These are phyloP conservation scores for Chenopodium album DNA, from an alignment of 148 eudicot genomes.

Conservation along the genomic window DNA sequence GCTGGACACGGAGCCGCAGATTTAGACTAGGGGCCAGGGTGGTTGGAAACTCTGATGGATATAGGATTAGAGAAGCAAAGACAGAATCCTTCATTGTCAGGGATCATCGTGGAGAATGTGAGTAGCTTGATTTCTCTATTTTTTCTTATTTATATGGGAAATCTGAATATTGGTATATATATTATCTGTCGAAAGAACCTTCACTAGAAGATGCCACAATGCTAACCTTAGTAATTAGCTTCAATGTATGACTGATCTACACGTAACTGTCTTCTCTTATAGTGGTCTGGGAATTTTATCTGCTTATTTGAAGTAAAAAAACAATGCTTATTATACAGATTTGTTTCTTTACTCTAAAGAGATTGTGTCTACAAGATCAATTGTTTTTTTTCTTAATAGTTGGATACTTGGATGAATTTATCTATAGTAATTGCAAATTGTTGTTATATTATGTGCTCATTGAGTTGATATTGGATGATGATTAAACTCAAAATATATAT, in stretches of 20 bases:
- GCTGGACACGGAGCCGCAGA: slow-evolving; percentile 80
- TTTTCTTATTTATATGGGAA: not conserved
- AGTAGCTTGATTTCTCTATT: slow-evolving; percentile 26
- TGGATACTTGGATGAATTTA: not conserved
- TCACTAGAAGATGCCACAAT: not conserved
- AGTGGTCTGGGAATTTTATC: not conserved
- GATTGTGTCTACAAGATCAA: not conserved
- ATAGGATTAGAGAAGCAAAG: slow-evolving; percentile 68
- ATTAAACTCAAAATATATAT: not conserved
- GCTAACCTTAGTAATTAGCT: not conserved
- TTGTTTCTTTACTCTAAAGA: not conserved
- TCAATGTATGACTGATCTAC: not conserved
- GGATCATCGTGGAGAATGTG: slow-evolving; percentile 87
- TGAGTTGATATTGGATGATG: slow-evolving; percentile 1
- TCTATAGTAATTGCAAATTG: not conserved
- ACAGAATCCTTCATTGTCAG: slow-evolving; percentile 70
- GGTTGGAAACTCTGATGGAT: slow-evolving; percentile 50
- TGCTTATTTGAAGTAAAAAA: not conserved
- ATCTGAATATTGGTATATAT: not conserved
- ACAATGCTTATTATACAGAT: not conserved
- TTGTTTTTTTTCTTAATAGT: not conserved
- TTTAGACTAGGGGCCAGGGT: slow-evolving; percentile 78
- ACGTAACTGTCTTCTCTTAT: not conserved
- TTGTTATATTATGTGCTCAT: slow-evolving; percentile 2
- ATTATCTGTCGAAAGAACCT: not conserved